These are phyloP conservation scores for Boletus pseudopeckii DNA, from an alignment of 768 basidiomycete genomes.

Conservation along the genomic window DNA sequence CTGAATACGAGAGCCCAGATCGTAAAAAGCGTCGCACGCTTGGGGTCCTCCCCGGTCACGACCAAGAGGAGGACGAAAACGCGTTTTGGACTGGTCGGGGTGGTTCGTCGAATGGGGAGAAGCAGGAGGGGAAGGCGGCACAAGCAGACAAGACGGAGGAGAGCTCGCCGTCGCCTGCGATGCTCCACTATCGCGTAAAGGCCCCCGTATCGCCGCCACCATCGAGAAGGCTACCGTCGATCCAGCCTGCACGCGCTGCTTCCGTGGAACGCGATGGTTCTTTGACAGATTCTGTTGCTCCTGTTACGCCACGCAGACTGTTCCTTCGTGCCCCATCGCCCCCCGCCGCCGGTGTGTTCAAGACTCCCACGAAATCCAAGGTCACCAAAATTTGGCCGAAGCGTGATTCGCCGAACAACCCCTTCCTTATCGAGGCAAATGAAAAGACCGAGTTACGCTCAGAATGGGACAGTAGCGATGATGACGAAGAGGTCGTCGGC, in stretches of 20 bases:
- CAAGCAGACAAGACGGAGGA: conserved; percentile 10
- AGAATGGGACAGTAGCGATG: conserved; percentile 35
- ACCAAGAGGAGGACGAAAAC: conserved; percentile 53
- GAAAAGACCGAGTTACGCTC: conserved; percentile 18
- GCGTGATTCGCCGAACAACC: conserved; percentile 70
- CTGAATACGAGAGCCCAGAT: conserved; percentile 15
- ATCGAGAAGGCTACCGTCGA: conserved; percentile 46
- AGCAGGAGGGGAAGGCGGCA: conserved; percentile 2
- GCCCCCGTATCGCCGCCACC: conserved; percentile 66
- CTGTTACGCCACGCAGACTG: conserved; percentile 23
- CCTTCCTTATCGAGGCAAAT: conserved; percentile 50
- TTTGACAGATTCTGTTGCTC: conserved; percentile 11
- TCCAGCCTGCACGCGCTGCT: conserved; percentile 26
- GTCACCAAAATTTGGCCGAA: conserved; percentile 33
- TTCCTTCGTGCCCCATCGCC: conserved; percentile 24
- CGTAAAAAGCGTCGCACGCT: conserved; percentile 41
- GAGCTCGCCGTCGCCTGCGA: conserved; percentile 35
- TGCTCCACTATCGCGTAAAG: conserved; percentile 32
- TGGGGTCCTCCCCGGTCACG: conserved; percentile 34
- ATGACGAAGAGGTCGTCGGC: conserved; percentile 33
- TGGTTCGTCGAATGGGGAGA: conserved; percentile 12
- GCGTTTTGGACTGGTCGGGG: conserved; percentile 26
- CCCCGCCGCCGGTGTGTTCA: conserved; percentile 19
- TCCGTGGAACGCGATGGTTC: conserved; percentile 20
- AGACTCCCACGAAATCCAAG: conserved; percentile 41